phyloP scores from a whole-genome alignment of 768 basidiomycete genomes.

The Serpula lacrymans region DNA sequence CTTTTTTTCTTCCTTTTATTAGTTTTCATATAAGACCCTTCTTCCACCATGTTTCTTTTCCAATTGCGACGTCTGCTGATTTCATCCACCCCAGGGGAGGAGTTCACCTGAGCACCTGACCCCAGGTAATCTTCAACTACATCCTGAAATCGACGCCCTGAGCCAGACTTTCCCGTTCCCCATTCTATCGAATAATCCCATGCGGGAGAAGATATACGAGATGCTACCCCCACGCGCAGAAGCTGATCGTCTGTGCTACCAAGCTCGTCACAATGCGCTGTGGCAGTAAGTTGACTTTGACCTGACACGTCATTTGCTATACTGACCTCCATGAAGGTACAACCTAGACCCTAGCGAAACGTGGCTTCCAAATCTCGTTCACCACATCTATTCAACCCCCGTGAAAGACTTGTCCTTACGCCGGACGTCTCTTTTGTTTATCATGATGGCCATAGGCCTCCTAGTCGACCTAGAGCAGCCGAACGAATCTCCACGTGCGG shows the following conservation, averaged over 20 bases:
- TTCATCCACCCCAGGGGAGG: slow-evolving; percentile 16
- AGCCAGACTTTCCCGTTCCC: slow-evolving; percentile 70
- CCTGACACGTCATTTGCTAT: neutral
- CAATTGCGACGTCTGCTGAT: neutral
- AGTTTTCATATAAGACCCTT: neutral
- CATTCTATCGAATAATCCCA: slow-evolving; percentile 59
- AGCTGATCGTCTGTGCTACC: slow-evolving; percentile 57
- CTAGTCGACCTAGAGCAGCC: slow-evolving; percentile 60
- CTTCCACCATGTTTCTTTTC: neutral
- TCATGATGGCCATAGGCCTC: slow-evolving; percentile 71
- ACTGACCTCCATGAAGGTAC: slow-evolving; percentile 39
- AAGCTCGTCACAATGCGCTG: slow-evolving; percentile 63
- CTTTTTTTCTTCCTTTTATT: neutral
- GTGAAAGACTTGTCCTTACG: slow-evolving; percentile 62
- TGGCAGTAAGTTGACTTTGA: slow-evolving; percentile 56
- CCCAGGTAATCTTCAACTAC: slow-evolving; percentile 17
- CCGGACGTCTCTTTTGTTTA: slow-evolving; percentile 62
- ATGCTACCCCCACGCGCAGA: slow-evolving; percentile 58
- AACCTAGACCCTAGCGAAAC: slow-evolving; percentile 70
- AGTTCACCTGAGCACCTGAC: slow-evolving; percentile 18
- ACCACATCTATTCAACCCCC: slow-evolving; percentile 62
- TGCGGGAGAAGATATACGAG: slow-evolving; percentile 60
- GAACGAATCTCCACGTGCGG: slow-evolving; percentile 53
- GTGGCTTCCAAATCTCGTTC: slow-evolving; percentile 64
- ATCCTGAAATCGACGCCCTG: slow-evolving; percentile 40